phyloP scores from a whole-genome alignment of 176 grass and related monocot species.

The Metroxylon sagu region DNA sequence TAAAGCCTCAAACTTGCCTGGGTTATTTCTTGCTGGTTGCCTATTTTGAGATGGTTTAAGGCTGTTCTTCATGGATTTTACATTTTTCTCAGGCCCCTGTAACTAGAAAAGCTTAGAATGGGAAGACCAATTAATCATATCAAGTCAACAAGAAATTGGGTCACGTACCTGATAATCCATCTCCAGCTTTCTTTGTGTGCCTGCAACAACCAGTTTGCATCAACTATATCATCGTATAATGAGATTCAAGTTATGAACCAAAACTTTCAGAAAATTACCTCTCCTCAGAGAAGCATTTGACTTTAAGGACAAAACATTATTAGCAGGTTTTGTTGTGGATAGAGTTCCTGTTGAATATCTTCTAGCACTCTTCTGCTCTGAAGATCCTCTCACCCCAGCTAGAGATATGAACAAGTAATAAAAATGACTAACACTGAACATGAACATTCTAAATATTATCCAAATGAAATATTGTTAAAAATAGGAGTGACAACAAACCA shows the following conservation, averaged over 20 bases:
- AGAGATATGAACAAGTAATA: slow-evolving; percentile 17
- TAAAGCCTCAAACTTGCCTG: slow-evolving; percentile 29
- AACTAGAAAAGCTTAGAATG: background rate
- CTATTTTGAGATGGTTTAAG: slow-evolving; percentile 39
- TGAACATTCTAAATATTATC: too few relatives aligned
- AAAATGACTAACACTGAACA: too few relatives aligned
- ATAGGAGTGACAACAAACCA: slow-evolving; percentile 35
- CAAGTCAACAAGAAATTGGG: background rate
- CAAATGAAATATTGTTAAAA: too few relatives aligned
- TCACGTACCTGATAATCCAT: slow-evolving; percentile 45
- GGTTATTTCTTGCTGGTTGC: slow-evolving; percentile 54
- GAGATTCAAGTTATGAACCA: slow-evolving; percentile 4
- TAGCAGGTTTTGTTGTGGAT: slow-evolving; percentile 32
- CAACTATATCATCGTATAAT: slow-evolving; percentile 2
- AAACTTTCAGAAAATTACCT: slow-evolving; percentile 19
- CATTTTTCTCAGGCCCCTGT: slow-evolving; percentile 44
- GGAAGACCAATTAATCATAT: background rate
- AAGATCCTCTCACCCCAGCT: slow-evolving; percentile 50
- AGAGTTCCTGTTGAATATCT: slow-evolving; percentile 55
- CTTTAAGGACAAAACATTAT: slow-evolving; percentile 25
- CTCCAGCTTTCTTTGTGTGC: slow-evolving; percentile 86
- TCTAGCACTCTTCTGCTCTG: slow-evolving; percentile 32
- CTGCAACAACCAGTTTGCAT: slow-evolving; percentile 26
- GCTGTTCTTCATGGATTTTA: slow-evolving; percentile 41
- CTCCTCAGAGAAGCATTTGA: slow-evolving; percentile 33